These are phyloP conservation scores for Oryza rufipogon DNA, from an alignment of 176 grass and related monocot genomes.

Conservation along the genomic window DNA sequence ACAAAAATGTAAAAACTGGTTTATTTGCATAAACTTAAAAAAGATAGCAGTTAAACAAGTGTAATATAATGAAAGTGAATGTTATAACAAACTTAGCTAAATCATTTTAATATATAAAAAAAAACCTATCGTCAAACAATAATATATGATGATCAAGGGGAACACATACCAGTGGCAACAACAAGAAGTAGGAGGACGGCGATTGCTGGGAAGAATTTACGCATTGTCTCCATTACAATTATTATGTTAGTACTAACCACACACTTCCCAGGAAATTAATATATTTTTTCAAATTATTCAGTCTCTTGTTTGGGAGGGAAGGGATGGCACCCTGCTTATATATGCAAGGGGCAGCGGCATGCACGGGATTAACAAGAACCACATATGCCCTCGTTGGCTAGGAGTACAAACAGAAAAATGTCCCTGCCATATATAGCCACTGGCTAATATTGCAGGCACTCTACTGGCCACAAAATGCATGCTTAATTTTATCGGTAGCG, in stretches of 20 bases:
- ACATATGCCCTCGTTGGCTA: background rate
- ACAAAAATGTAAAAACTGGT: no score
- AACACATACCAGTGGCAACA: slow-evolving; percentile 17
- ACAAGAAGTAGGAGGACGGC: slow-evolving; percentile 32
- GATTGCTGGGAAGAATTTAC: slow-evolving; percentile 19
- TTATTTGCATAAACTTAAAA: no score
- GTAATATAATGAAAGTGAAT: no score
- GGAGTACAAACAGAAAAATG: background rate
- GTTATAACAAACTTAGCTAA: no score
- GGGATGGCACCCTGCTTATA: background rate
- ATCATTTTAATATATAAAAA: no score
- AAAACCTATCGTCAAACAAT: no score
- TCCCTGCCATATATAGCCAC: background rate
- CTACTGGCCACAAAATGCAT: background rate
- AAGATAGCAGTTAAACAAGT: no score
- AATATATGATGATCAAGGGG: no score
- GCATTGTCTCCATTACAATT: slow-evolving; percentile 36
- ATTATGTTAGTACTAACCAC: background rate
- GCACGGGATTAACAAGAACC: background rate
- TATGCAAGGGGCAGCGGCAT: background rate
- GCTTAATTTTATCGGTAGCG: no score
- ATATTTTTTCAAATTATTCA: background rate
- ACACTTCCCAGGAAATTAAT: background rate
- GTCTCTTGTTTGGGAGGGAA: background rate
- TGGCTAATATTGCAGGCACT: background rate